These are phyloP conservation scores for Papilionanthe hybrid DNA, from an alignment of 116 monocot genomes.

Conservation along the genomic window DNA sequence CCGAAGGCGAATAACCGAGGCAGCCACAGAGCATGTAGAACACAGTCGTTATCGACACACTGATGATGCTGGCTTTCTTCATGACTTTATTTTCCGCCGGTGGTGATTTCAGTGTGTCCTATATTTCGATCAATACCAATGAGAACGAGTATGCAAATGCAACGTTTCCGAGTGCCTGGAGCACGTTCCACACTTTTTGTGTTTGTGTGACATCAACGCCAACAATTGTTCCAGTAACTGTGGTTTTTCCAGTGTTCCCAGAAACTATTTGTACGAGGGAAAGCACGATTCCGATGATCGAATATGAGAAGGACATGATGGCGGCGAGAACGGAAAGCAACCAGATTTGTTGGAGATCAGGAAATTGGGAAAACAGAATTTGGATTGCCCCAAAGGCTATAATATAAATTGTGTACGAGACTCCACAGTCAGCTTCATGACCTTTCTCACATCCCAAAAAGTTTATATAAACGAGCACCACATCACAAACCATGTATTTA, in stretches of 20 bases:
- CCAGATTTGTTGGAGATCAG: constrained; percentile 49
- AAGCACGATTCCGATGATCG: constrained; percentile 41
- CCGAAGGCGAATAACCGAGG: not conserved
- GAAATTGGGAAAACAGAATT: constrained; percentile 51
- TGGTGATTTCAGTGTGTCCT: not conserved
- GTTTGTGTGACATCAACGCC: constrained; percentile 23
- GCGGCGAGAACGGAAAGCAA: constrained; percentile 69
- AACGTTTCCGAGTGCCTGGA: constrained; percentile 38
- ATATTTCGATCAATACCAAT: constrained; percentile 52
- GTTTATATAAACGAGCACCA: no score
- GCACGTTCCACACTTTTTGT: constrained; percentile 25
- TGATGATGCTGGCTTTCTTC: constrained; percentile 7
- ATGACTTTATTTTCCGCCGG: constrained; percentile 7
- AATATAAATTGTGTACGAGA: constrained; percentile 43
- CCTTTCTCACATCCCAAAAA: constrained; percentile 21
- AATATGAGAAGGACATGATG: constrained; percentile 59
- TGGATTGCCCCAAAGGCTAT: constrained; percentile 41
- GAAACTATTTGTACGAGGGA: constrained; percentile 19
- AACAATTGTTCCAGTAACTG: constrained; percentile 32
- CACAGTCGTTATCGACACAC: constrained; percentile 2
- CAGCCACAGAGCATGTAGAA: constrained; percentile 12
- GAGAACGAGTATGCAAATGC: constrained; percentile 49
- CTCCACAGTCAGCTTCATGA: constrained; percentile 36
- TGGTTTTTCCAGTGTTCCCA: constrained; percentile 19
- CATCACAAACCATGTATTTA: no score